Evolutionary conservation across 1,139 yeast species (phyloP).

Genomic region (Ogataea hybrid): DNA sequence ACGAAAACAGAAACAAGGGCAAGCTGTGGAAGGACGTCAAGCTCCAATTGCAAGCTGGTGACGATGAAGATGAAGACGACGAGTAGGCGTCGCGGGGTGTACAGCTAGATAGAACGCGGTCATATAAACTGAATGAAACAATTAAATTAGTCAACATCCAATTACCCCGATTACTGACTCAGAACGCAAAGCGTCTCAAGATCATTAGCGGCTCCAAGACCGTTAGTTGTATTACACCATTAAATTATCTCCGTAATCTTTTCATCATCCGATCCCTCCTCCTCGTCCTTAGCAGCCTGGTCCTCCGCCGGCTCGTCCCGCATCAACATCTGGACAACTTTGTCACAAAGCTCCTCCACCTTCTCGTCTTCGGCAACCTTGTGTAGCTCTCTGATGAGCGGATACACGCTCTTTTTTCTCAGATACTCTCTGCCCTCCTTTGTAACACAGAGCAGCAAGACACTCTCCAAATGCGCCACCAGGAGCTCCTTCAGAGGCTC

Average conservation of each 20-base stretch:
- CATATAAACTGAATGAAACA: slow-evolving; percentile 5
- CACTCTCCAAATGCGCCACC: slow-evolving; percentile 71
- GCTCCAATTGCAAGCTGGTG: slow-evolving; percentile 55
- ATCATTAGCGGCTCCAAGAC: too few species aligned
- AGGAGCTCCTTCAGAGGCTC: slow-evolving; percentile 70
- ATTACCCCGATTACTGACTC: not conserved
- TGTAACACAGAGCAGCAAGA: slow-evolving; percentile 76
- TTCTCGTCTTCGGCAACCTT: slow-evolving; percentile 62
- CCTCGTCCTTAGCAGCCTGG: slow-evolving; percentile 27
- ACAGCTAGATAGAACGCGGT: slow-evolving; percentile 8
- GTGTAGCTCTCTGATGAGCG: slow-evolving; percentile 81
- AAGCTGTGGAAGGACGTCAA: slow-evolving; percentile 97
- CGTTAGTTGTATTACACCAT: not conserved
- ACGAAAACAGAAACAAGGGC: slow-evolving; percentile 87
- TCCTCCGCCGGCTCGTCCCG: slow-evolving; percentile 68
- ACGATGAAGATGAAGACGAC: slow-evolving; percentile 56
- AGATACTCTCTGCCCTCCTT: slow-evolving; percentile 67
- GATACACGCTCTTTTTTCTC: slow-evolving; percentile 77
- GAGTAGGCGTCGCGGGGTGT: slow-evolving; percentile 17
- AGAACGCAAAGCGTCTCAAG: too few species aligned
- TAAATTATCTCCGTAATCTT: slow-evolving; percentile 34
- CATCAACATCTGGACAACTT: slow-evolving; percentile 82
- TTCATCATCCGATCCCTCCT: slow-evolving; percentile 29
- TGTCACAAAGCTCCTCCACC: slow-evolving; percentile 66
- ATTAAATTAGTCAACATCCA: not conserved